These are phyloP conservation scores for Phytopythium ostracodes DNA, from an alignment of 352 stramenopile genomes.

Conservation along the genomic window DNA sequence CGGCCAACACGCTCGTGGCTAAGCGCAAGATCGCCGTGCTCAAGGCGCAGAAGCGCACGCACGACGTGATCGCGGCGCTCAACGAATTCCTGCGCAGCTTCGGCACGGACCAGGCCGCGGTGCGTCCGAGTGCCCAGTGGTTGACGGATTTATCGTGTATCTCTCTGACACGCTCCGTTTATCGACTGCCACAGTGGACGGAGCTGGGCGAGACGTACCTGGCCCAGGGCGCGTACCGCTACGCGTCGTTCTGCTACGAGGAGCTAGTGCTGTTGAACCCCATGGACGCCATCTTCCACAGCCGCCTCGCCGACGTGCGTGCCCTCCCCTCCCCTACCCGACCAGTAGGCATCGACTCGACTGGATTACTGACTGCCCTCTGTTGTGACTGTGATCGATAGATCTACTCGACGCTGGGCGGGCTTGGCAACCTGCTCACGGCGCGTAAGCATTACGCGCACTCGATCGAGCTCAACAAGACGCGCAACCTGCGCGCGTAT, in stretches of 20 bases:
- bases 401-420: slow-evolving; percentile 64
- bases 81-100: slow-evolving; percentile 61
- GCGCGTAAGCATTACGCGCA: slow-evolving; percentile 71
- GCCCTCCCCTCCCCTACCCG: too few species aligned
- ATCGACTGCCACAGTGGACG: slow-evolving; percentile 31
- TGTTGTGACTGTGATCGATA: slow-evolving; percentile 5
- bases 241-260: slow-evolving; percentile 71
- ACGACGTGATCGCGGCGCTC: slow-evolving; percentile 45
- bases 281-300: slow-evolving; percentile 60
- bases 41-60: slow-evolving; percentile 59
- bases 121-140: slow-evolving; percentile 15
- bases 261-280: slow-evolving; percentile 69
- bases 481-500: slow-evolving; percentile 47
- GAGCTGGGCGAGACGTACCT: slow-evolving; percentile 62
- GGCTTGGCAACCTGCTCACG: slow-evolving; percentile 49
- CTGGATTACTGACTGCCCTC: background rate
- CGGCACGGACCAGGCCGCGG: slow-evolving; percentile 45
- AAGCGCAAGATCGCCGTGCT: slow-evolving; percentile 67
- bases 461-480: slow-evolving; percentile 64
- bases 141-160: background rate
- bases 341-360: background rate
- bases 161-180: background rate
- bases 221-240: slow-evolving; percentile 42
- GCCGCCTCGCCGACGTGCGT: slow-evolving; percentile 54
- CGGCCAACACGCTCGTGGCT: slow-evolving; percentile 49